A percentile compares a stretch with the other conserved stretches of the same genome.
These are phyloP conservation scores for Abelmoschus esculentus DNA, from an alignment of 345 rosid genomes.

Conservation along the genomic window DNA sequence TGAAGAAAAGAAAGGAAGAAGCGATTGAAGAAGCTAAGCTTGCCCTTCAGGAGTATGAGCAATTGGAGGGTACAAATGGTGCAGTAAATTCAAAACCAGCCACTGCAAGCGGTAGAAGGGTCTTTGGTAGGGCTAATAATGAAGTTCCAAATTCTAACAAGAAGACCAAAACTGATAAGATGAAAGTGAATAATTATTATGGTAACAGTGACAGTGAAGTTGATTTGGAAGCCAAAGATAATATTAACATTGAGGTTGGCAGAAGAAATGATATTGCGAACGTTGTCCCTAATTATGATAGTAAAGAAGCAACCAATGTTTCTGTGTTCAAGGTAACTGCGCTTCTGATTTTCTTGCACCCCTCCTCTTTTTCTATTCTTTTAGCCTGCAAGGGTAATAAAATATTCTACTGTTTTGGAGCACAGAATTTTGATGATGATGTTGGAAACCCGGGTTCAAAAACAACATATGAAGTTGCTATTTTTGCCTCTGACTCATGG, in stretches of 20 bases:
- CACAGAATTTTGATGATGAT: constrained; percentile 44
- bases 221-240: constrained; percentile 39
- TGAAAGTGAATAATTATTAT: constrained; percentile 32
- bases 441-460: constrained; percentile 45
- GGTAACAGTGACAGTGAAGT: constrained; percentile 61
- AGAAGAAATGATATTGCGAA: constrained; percentile 26
- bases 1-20: constrained; percentile 62
- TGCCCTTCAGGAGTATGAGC: constrained; percentile 72
- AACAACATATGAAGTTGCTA: constrained; percentile 73
- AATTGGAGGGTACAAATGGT: constrained; percentile 39
- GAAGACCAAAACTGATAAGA: constrained; percentile 28
- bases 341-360: constrained; percentile 6
- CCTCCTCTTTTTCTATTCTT: background rate
- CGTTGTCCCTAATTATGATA: constrained; percentile 14
- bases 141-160: constrained; percentile 32
- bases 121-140: constrained; percentile 55
- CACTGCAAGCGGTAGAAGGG: constrained; percentile 59
- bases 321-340: constrained; percentile 38
- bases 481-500: constrained; percentile 63
- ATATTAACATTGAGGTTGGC: constrained; percentile 20
- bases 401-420: constrained; percentile 5
- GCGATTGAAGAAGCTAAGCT: constrained; percentile 70
- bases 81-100: constrained; percentile 28
- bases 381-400: constrained; percentile 6
- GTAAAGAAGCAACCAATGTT: constrained; percentile 1